Evolutionary conservation across 176 grass and related monocot genomes (phyloP), one percentile per base, ranked within the genome.

Genomic region (barley (Hordeum vulgare)): DNA sequence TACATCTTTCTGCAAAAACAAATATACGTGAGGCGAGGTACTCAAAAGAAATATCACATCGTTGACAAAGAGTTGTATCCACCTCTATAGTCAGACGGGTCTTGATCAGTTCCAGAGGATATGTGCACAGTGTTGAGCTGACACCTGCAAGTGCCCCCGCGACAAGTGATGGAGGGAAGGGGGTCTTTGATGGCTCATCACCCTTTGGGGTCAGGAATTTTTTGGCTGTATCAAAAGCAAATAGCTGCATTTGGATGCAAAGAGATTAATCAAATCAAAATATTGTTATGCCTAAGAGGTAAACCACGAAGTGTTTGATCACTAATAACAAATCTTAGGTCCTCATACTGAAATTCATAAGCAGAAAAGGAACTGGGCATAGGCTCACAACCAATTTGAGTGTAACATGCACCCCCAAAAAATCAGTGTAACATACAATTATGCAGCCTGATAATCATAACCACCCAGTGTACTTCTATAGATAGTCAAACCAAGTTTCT

Each of bases 81-180:
- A 99, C 93, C 93, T 99, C 93, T 87, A 94, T 99, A 6, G 96
- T 99, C 72, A 99, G 85, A 81, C 96, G 88, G 57, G 96, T 99
- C 54, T 96, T 99, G 27, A 99, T 95, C 78, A 99, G 77, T 49
- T 99, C 96, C 78, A 99, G 41, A 72, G 96, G 96, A 90, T 99
- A 99, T n/a, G 68, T 94, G 83, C 96, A 99, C 14, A 99, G 79
- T 66, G 96, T 99, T 85, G 96, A 99, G 74, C 96, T 96, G 78
- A 99, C 96, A 66, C 96, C 96, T 64, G 96, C 96, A 86, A 99
- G 80, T 37, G 96, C 96, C 81, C 93, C 96, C 74, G 96, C 93
- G 56, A 99, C 65, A 74, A 99, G 81, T 0, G 96, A 94, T 25
- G 93, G 79, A 65, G 96, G 93, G 15, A 99, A 54, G 28, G 84